Percentiles rank a stretch among this genome's conserved stretches.
phyloP scores from a whole-genome alignment of 2,329 filamentous ascomycete genomes.

The Xylaria sp. region DNA sequence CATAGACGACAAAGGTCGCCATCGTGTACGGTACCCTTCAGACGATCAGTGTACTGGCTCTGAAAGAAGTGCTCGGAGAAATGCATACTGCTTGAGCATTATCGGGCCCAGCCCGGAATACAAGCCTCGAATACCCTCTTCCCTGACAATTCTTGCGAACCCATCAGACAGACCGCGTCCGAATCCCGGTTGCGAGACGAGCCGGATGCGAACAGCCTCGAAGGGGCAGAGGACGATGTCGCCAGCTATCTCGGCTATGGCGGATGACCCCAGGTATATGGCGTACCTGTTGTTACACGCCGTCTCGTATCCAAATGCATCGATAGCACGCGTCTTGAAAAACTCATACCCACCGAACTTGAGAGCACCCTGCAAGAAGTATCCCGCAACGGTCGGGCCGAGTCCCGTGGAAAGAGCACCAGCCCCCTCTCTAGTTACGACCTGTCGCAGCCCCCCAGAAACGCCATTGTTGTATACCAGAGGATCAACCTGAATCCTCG shows the following conservation, averaged over 20 bases:
- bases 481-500: constrained; percentile 45
- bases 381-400: constrained; percentile 45
- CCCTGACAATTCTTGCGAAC: constrained; percentile 40
- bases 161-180: constrained; percentile 40
- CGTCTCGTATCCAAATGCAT: constrained; percentile 42
- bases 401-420: constrained; percentile 44
- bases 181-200: constrained; percentile 45
- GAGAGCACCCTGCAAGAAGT: constrained; percentile 46
- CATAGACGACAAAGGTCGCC: constrained; percentile 45
- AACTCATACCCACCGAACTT: constrained; percentile 48
- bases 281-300: constrained; percentile 41
- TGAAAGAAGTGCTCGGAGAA: not conserved
- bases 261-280: constrained; percentile 44
- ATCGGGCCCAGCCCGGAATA: constrained; percentile 46
- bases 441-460: constrained; percentile 42
- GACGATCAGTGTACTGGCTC: constrained; percentile 19
- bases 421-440: constrained; percentile 39
- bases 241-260: constrained; percentile 44
- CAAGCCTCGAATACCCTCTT: constrained; percentile 44
- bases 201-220: constrained; percentile 45
- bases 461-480: constrained; percentile 44
- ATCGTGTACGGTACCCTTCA: constrained; percentile 47
- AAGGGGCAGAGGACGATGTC: constrained; percentile 45
- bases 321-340: constrained; percentile 44
- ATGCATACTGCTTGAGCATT: constrained; percentile 45